Conservation (phyloP, 83 land plant genomes). For the Diphasiastrum complanatum region DNA sequence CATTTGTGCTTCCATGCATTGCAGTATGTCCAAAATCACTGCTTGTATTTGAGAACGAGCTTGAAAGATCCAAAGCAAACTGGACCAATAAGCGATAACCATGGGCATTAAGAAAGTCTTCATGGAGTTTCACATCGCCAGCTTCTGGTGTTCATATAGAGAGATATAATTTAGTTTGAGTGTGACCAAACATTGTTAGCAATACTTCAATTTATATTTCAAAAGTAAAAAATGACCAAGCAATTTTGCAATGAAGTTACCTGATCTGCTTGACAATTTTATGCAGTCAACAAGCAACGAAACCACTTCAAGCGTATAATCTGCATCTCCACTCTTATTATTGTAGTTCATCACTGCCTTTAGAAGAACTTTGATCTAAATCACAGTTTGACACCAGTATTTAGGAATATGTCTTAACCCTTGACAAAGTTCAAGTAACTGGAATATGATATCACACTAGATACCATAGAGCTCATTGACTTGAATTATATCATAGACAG, state of each 20-base stretch:
- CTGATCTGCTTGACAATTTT: conserved; percentile 79
- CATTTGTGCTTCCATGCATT: no score
- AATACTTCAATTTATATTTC: not conserved
- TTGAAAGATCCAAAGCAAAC: conserved; percentile 56
- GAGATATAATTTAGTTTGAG: no score
- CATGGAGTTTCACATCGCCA: conserved; percentile 66
- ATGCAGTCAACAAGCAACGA: conserved; percentile 84
- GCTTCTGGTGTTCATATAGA: no score
- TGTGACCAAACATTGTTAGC: conserved; percentile 26
- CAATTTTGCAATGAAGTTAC: conserved; percentile 44
- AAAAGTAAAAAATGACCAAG: conserved; percentile 7
- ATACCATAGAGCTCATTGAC: no score
- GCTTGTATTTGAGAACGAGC: no score
- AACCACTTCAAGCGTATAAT: conserved; percentile 82
- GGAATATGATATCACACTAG: no score
- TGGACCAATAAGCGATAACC: conserved; percentile 91
- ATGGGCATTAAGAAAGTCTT: conserved; percentile 94
- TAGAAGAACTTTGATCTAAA: conserved; percentile 78
- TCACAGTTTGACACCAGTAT: not conserved
- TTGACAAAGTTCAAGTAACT: no score
- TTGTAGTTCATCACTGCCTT: conserved; percentile 77
- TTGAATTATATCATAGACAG: no score
- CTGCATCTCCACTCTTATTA: conserved; percentile 67
- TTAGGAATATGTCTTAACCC: conserved; percentile 1
- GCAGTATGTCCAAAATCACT: no score